Evolutionary conservation across 169 alveolate genomes (phyloP), one percentile per base, ranked within the genome.

Genomic region (Plasmodium inui): DNA sequence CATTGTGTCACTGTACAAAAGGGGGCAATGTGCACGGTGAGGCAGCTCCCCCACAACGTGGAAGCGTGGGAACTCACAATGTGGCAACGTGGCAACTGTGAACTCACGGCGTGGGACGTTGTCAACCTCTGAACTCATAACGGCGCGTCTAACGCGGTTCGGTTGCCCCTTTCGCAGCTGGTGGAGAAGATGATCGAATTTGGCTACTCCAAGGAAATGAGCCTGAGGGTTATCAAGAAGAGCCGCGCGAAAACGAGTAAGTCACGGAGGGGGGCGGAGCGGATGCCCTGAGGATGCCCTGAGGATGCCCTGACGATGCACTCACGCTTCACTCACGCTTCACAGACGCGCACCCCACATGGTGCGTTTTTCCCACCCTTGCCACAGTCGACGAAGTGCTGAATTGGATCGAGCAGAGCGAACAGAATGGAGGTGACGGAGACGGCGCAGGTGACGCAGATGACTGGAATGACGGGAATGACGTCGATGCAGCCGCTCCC

Each of bases 231-330:
- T 67, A 50, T 89, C 28, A 61, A 89, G 53, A 57, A 37, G 73
- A 61, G 94, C 73, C 89, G 89, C 17, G 94, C 94, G 28, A 89
- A 89, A 89, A 89, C 94, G 71, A 53, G 94, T 89, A 79, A 79
- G 34, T 32, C 4, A 57, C 61, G 39, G 61, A 46, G 28, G 30
- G 12, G 32, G 3, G 41, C 14, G 74, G 30, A 3, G 41, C 22
- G n/a, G 19, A 5, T 41, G 30, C 71, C 0, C 26, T 1, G 17
- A 8, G 71, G 19, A 2, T 55, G 22, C 39, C n/a, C n/a, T n/a
- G n/a, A n/a, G n/a, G 19, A 5, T 41, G 30, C 71, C 0, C 26
- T 1, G 17, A 8, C 26, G 19, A 2, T 55, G 22, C 14, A 55
- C 6, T 2, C 74, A 61, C 34, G 26, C 1, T 61, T 0, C 34